Percentiles rank a stretch among this genome's conserved stretches.
Evolutionary conservation across 2,329 filamentous ascomycete species (phyloP).

Genomic region (Ramularia endophylla): DNA sequence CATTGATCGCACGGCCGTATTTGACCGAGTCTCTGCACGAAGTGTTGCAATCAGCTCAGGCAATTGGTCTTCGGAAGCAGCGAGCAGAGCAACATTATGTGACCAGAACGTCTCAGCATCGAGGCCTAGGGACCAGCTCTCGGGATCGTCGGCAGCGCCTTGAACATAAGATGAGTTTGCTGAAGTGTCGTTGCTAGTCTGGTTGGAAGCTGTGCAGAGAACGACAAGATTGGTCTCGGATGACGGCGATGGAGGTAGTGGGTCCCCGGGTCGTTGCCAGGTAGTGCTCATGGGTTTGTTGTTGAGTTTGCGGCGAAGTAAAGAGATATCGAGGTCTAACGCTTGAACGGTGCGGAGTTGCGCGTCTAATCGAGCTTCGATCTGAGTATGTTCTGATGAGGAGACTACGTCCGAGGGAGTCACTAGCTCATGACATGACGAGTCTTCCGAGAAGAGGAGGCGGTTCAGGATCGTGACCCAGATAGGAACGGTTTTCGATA

Average conservation of each 20-base stretch:
- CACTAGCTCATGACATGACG: constrained; percentile 50
- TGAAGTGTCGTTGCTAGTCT: constrained; percentile 62
- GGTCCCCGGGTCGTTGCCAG: constrained; percentile 70
- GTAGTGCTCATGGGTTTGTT: constrained; percentile 67
- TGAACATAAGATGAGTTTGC: constrained; percentile 76
- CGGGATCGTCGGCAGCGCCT: constrained; percentile 89
- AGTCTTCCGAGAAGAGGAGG: constrained; percentile 60
- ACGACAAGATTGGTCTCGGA: constrained; percentile 59
- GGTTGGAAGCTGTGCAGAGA: constrained; percentile 76
- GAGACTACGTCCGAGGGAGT: constrained; percentile 69
- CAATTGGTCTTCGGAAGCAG: constrained; percentile 59
- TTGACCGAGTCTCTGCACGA: constrained; percentile 21
- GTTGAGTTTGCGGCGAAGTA: constrained; percentile 51
- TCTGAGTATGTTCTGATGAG: constrained; percentile 72
- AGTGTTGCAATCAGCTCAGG: constrained; percentile 46
- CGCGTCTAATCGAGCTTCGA: constrained; percentile 55
- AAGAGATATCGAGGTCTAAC: constrained; percentile 55
- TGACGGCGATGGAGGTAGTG: constrained; percentile 39
- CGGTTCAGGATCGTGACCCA: constrained; percentile 88
- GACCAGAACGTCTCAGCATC: constrained; percentile 76
- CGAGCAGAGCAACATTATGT: constrained; percentile 56
- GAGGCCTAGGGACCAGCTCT: constrained; percentile 82
- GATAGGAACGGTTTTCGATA: constrained; percentile 88
- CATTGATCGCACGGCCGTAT: constrained; percentile 16
- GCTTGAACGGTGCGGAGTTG: constrained; percentile 50